These are phyloP conservation scores for Passiflora organensis DNA, from an alignment of 345 rosid species.

Conservation along the genomic window DNA sequence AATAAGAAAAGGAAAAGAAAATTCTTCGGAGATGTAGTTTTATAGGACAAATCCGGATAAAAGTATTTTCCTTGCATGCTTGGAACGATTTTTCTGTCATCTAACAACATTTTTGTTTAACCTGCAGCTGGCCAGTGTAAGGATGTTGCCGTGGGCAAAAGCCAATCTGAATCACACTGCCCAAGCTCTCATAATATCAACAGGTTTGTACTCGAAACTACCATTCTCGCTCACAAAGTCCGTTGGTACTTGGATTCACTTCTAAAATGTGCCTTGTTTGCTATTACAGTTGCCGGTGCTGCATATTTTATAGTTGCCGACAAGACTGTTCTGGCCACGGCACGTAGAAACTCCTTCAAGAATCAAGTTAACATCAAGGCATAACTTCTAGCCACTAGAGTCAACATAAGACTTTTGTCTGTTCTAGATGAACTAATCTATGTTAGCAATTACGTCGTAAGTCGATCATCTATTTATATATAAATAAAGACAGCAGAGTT, in stretches of 20 bases:
- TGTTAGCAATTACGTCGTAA: conserved; percentile 1
- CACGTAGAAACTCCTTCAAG: conserved; percentile 70
- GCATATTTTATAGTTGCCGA: conserved; percentile 92
- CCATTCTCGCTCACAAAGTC: neutral
- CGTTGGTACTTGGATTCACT: neutral
- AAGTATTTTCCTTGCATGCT: too few relatives aligned
- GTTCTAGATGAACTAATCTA: neutral
- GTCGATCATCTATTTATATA: conserved; percentile 8
- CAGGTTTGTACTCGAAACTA: conserved; percentile 27
- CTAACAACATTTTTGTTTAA: neutral
- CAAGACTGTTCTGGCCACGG: conserved; percentile 82
- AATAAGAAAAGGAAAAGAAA: too few relatives aligned
- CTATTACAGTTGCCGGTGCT: conserved; percentile 62
- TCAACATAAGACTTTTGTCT: neutral
- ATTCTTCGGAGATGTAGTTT: too few relatives aligned
- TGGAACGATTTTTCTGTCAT: neutral
- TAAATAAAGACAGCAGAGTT: conserved; percentile 17
- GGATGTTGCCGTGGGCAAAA: conserved; percentile 84
- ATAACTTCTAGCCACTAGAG: neutral
- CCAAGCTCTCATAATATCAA: conserved; percentile 86
- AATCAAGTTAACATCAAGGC: conserved; percentile 24
- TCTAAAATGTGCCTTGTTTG: conserved; percentile 1
- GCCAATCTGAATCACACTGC: conserved; percentile 83
- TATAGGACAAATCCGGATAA: too few relatives aligned
- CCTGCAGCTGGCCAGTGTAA: conserved; percentile 60